Evolutionary conservation across 2,329 filamentous ascomycete genomes (phyloP).

Genomic region (Talaromyces sp.): DNA sequence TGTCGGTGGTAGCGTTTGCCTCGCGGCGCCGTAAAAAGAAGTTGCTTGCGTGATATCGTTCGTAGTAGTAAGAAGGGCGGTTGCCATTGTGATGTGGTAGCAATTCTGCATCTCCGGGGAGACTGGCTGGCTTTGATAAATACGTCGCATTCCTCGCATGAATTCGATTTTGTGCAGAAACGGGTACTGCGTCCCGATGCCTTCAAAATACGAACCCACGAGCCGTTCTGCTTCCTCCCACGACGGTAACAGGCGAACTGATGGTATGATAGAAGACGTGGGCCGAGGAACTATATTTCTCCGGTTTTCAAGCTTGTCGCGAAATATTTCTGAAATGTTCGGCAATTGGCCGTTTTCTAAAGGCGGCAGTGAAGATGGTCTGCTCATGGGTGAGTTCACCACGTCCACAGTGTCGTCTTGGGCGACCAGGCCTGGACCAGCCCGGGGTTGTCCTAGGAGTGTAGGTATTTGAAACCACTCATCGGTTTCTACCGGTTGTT

Average conservation of each 20-base stretch:
- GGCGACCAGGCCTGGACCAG: slow-evolving; percentile 17
- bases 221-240: slow-evolving; percentile 31
- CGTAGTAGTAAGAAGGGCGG: slow-evolving; percentile 29
- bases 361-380: slow-evolving; percentile 12
- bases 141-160: slow-evolving; percentile 26
- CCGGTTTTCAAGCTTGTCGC: slow-evolving; percentile 34
- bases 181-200: slow-evolving; percentile 35
- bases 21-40: slow-evolving; percentile 32
- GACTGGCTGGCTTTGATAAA: slow-evolving; percentile 30
- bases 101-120: slow-evolving; percentile 28
- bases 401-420: slow-evolving; percentile 11
- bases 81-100: slow-evolving; percentile 35
- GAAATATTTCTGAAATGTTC: slow-evolving; percentile 36
- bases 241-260: slow-evolving; percentile 28
- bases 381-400: not conserved
- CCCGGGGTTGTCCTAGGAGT: slow-evolving; percentile 26
- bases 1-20: slow-evolving; percentile 28
- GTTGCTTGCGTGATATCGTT: slow-evolving; percentile 24
- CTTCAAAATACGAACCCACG: slow-evolving; percentile 31
- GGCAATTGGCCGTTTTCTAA: slow-evolving; percentile 27
- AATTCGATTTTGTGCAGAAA: slow-evolving; percentile 32
- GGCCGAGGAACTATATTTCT: slow-evolving; percentile 30
- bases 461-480: slow-evolving; percentile 36
- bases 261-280: slow-evolving; percentile 21
- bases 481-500: slow-evolving; percentile 20